A percentile compares a stretch with the other conserved stretches of the same genome.
These are phyloP conservation scores for Fraxinus xanthoxyloides DNA, from an alignment of 305 asterid genomes.

Conservation along the genomic window DNA sequence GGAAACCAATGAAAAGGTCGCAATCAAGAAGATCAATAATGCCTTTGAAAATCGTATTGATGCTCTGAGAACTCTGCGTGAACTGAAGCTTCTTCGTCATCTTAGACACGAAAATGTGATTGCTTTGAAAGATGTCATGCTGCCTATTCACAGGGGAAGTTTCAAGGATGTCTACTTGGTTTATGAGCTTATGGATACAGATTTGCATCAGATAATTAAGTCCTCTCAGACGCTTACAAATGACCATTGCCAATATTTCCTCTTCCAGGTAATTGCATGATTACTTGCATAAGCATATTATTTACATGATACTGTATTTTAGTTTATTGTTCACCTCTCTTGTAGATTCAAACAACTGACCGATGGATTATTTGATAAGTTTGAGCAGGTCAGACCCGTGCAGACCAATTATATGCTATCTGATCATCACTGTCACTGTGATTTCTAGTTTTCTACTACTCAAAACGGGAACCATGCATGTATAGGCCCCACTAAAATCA, in stretches of 20 bases:
- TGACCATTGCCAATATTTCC: conserved; percentile 40
- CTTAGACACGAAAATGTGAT: conserved; percentile 34
- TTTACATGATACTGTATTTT: background rate
- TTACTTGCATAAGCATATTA: background rate
- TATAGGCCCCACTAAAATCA: background rate
- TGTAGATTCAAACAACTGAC: background rate
- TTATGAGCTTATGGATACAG: conserved; percentile 38
- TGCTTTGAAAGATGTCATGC: conserved; percentile 35
- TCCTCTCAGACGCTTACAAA: conserved; percentile 32
- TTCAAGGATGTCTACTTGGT: conserved; percentile 37
- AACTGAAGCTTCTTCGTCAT: conserved; percentile 37
- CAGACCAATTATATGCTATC: background rate
- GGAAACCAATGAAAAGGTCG: conserved; percentile 32
- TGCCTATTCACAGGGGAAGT: conserved; percentile 35
- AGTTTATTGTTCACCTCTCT: background rate
- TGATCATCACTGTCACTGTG: background rate
- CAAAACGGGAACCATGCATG: background rate
- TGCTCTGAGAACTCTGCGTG: conserved; percentile 37
- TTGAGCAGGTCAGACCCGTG: background rate
- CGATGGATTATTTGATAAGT: background rate
- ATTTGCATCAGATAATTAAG: conserved; percentile 37
- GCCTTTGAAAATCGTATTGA: conserved; percentile 36
- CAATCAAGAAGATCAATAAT: conserved; percentile 35
- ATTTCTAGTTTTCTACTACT: background rate
- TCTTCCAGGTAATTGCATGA: conserved; percentile 25